These are phyloP conservation scores for Pseudozyma flocculosa DNA, from an alignment of 1,284 basidiomycete species.

Conservation along the genomic window DNA sequence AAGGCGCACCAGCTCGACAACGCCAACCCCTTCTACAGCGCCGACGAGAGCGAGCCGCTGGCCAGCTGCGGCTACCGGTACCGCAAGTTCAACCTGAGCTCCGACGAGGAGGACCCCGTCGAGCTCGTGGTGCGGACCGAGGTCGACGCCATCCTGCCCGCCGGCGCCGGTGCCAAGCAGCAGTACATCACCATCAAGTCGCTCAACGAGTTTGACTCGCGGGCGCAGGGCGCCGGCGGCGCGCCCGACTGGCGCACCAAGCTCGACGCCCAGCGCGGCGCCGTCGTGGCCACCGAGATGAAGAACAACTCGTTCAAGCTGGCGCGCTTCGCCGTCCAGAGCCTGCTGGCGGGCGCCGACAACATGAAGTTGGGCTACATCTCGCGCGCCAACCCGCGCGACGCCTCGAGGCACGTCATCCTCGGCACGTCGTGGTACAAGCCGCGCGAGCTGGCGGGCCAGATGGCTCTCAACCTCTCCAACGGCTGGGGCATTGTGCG, in stretches of 20 bases:
- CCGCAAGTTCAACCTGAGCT: slow-evolving; percentile 90
- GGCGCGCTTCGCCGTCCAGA: slow-evolving; percentile 95
- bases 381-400: slow-evolving; percentile 87
- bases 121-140: slow-evolving; percentile 92
- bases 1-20: slow-evolving; percentile 60
- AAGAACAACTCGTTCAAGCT: slow-evolving; percentile 99
- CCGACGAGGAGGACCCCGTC: slow-evolving; percentile 76
- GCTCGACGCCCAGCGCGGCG: slow-evolving; percentile 92
- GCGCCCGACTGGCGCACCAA: slow-evolving; percentile 97
- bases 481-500: slow-evolving; percentile 98
- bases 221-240: slow-evolving; percentile 82
- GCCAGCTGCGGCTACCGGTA: slow-evolving; percentile 96
- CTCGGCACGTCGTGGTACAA: slow-evolving; percentile 93
- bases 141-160: slow-evolving; percentile 72
- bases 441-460: slow-evolving; percentile 87
- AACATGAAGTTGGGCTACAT: slow-evolving; percentile 96
- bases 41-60: slow-evolving; percentile 89
- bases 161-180: slow-evolving; percentile 25
- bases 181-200: slow-evolving; percentile 76
- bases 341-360: slow-evolving; percentile 91
- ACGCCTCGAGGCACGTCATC: slow-evolving; percentile 92
- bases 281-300: slow-evolving; percentile 99
- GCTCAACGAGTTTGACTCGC: slow-evolving; percentile 95
- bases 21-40: slow-evolving; percentile 79
- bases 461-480: slow-evolving; percentile 89